These are phyloP conservation scores for Endotrypanum monterogeii DNA, from an alignment of 208 protist genomes.

Conservation along the genomic window DNA sequence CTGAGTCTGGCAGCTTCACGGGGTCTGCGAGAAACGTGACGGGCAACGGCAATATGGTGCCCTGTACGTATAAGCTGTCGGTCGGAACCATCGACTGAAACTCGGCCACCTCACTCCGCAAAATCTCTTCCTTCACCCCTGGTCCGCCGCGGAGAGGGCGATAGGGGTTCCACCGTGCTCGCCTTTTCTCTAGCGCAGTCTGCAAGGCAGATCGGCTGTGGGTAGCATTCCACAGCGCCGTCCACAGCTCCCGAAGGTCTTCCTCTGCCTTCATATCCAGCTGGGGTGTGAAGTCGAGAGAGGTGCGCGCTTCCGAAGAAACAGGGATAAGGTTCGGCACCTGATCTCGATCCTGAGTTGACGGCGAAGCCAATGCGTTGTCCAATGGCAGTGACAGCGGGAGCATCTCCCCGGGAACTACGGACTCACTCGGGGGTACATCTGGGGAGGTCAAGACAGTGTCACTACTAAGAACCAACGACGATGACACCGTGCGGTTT, in stretches of 20 bases:
- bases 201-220: conserved; percentile 46
- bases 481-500: conserved; percentile 12
- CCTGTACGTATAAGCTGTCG: conserved; percentile 51
- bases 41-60: conserved; percentile 10
- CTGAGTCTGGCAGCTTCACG: background rate
- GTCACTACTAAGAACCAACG: conserved; percentile 29
- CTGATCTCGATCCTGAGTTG: background rate
- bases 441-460: conserved; percentile 9
- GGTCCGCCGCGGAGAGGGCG: conserved; percentile 54
- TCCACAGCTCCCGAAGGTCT: conserved; percentile 44
- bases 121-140: conserved; percentile 51
- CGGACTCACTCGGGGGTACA: background rate
- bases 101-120: conserved; percentile 77
- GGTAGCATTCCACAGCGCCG: conserved; percentile 42
- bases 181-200: conserved; percentile 40
- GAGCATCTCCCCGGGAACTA: background rate
- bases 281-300: conserved; percentile 46
- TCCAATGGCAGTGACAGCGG: conserved; percentile 6
- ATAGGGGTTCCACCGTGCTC: conserved; percentile 78
- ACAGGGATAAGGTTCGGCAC: conserved; percentile 1
- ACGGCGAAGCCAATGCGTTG: background rate
- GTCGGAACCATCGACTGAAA: conserved; percentile 45
- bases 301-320: conserved; percentile 16
- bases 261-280: conserved; percentile 50
- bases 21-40: background rate